Base-by-base conservation (phyloP, 768 basidiomycete genomes). In the Collybia nuda region DNA sequence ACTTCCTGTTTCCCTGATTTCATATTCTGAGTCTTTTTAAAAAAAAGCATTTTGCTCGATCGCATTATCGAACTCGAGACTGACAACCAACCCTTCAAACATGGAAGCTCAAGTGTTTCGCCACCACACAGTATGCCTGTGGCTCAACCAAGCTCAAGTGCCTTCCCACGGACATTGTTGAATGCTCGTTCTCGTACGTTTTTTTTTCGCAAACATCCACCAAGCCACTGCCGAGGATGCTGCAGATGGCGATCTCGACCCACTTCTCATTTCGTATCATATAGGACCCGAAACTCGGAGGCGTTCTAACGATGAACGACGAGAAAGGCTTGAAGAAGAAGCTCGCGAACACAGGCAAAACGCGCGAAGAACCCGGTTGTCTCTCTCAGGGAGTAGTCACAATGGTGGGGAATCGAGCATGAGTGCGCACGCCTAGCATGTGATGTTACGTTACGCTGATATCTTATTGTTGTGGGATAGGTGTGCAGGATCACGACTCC, bases 1-100 rank as follows among this genome's bases (percentile, higher is more conserved):
- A 12, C 52, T 17, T 55, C 55, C 35, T 40, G 12, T 38, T 17
- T 14, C 37, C 32, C 9, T 8, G 35, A 29, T 28, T 23, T 17
- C 43, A 48, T 17, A n/a, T 32, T 49, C 28, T 41, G 29, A 49
- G 6, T 46, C 45, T n/a, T 14, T 24, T 24, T 28, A 56, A n/a
- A n/a, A n/a, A n/a, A n/a, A n/a, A 86, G 85, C 48, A 61, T 72
- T 43, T 70, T 85, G 28, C 68, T 84, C 9, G 78, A 84, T 54
- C 81, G 83, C 22, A 83, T 88, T 54, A 70, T 74, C 52, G 85
- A 84, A 52, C 74, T 87, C 23, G 82, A 87, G 61, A 62, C 59
- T 23, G 73, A 72, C 50, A 65, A 69, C 23, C 70, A 64, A 46
- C 58, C 62, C 15, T 62, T 55, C 29, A 58, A 63, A 1, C 63